A percentile compares a stretch with the other conserved stretches of the same genome.
These are phyloP conservation scores for Ascosphaera acerosa DNA, from an alignment of 2,329 filamentous ascomycete species.

Conservation along the genomic window DNA sequence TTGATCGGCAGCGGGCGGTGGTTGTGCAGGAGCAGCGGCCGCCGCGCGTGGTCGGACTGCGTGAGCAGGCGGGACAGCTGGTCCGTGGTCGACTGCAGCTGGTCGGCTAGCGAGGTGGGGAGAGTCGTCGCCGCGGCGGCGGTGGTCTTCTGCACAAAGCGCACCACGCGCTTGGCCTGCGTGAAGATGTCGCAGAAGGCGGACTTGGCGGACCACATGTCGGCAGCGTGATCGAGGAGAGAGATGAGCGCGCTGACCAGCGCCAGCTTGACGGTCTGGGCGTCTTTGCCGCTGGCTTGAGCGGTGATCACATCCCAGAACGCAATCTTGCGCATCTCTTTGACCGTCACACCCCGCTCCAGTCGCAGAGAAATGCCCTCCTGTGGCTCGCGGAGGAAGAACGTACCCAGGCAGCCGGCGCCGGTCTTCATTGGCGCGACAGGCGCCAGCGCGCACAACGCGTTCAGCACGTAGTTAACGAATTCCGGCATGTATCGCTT, in stretches of 20 bases:
- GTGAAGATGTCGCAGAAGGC: conserved; percentile 59
- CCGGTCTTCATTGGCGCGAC: conserved; percentile 18
- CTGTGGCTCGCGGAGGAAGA: conserved; percentile 34
- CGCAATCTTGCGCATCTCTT: conserved; percentile 25
- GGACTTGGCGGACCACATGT: conserved; percentile 46
- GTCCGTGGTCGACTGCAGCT: conserved; percentile 11
- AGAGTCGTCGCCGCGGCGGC: conserved; percentile 26
- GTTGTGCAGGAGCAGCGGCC: conserved; percentile 67
- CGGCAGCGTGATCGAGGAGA: conserved; percentile 41
- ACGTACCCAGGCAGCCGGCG: conserved; percentile 28
- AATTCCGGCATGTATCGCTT: conserved; percentile 80
- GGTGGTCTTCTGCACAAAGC: conserved; percentile 33
- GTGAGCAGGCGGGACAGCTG: conserved; percentile 22
- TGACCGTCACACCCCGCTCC: conserved; percentile 15
- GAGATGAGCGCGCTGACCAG: conserved; percentile 36
- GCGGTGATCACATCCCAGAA: conserved; percentile 30
- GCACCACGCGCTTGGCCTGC: conserved; percentile 33
- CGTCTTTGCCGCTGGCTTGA: conserved; percentile 7
- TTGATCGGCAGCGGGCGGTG: conserved; percentile 77
- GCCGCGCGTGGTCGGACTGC: conserved; percentile 38
- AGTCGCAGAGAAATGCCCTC: conserved; percentile 3
- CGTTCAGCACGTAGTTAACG: conserved; percentile 56
- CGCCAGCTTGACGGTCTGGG: conserved; percentile 28
- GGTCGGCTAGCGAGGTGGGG: conserved; percentile 13
- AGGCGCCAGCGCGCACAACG: conserved; percentile 41